Base-by-base conservation (phyloP, 306 rosid species). In the Carpinus viminea region DNA sequence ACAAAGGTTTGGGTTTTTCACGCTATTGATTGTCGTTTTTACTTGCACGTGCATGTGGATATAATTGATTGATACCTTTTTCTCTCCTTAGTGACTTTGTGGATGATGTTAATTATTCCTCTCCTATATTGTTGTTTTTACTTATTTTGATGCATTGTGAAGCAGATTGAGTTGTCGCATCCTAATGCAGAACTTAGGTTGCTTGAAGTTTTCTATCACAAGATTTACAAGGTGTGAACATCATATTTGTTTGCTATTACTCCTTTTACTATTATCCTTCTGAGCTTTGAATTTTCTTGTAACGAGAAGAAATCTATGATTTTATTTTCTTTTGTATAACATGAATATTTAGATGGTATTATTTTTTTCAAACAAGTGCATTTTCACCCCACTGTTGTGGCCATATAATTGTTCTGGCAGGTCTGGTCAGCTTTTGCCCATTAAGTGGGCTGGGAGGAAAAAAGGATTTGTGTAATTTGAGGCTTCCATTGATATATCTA, bases 141-240 rank as follows among this genome's bases (percentile, higher is more conserved):
- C 83, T 80, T 20, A 73, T 21, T 51, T 72, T 70, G 18, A 68
- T 43, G 13, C 78, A 62, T 61, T 83, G 31, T 77, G 76, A 51
- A 78, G 75, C 85, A 93, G 98, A 95, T 91, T 72, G 93, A 93
- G 80, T 80, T 93, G 81, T 93, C 98, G 73, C 88, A 85, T 76
- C 89, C 92, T 9, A 80, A 90, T 79, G 97, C 96, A 28, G 97
- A 93, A 82, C 95, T 93, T 75, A 86, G 98, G 87, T 72, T 93
- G 97, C 95, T 93, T 69, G 97, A 93, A 90, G 95, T 93, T 73
- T 93, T 91, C 87, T 91, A 91, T 86, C 97, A 91, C 84, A 93
- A 90, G 88, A 93, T 93, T 78, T 93, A 91, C 88, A 91, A 93
- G 98, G 97, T 93, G 36, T 66, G 84, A 73, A 4, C 47, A 65